A percentile compares a stretch with the other conserved stretches of the same genome.
These are phyloP conservation scores for Thelonectria discophora DNA, from an alignment of 2,329 filamentous ascomycete genomes.

Conservation along the genomic window DNA sequence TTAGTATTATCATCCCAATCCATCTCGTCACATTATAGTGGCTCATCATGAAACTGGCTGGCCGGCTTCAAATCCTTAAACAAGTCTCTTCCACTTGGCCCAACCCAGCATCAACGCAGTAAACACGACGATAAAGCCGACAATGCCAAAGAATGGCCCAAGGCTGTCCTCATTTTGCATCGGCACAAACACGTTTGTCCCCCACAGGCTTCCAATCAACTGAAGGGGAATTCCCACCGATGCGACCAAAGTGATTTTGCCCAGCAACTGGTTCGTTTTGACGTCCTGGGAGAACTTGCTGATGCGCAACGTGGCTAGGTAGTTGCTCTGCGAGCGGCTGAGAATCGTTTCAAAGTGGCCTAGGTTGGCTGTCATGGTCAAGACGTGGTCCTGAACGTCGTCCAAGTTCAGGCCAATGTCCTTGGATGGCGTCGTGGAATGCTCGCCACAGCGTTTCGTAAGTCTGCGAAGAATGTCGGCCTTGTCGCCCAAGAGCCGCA, in stretches of 20 bases:
- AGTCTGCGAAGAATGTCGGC: conserved; percentile 97
- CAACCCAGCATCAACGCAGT: conserved; percentile 55
- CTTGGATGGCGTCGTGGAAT: conserved; percentile 93
- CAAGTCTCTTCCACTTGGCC: conserved; percentile 51
- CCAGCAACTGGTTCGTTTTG: conserved; percentile 85
- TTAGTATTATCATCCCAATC: too few species aligned
- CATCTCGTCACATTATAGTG: too few species aligned
- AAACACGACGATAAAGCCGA: conserved; percentile 63
- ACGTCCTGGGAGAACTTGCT: conserved; percentile 90
- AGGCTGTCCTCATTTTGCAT: conserved; percentile 65
- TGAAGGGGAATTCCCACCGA: conserved; percentile 96
- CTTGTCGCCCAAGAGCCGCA: conserved; percentile 93
- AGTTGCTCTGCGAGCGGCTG: conserved; percentile 92
- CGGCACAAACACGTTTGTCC: conserved; percentile 85
- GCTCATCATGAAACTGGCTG: too few species aligned
- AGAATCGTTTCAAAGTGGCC: conserved; percentile 98
- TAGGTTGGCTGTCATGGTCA: conserved; percentile 98
- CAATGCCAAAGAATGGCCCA: conserved; percentile 60
- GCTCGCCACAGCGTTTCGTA: conserved; percentile 97
- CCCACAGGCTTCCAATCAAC: conserved; percentile 84
- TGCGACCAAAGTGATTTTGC: conserved; percentile 93
- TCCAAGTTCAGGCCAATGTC: conserved; percentile 96
- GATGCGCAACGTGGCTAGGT: conserved; percentile 92
- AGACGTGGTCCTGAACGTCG: conserved; percentile 98
- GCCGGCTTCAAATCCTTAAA: background rate